These are phyloP conservation scores for Fusarium sp. DNA, from an alignment of 2,329 filamentous ascomycete species.

Conservation along the genomic window DNA sequence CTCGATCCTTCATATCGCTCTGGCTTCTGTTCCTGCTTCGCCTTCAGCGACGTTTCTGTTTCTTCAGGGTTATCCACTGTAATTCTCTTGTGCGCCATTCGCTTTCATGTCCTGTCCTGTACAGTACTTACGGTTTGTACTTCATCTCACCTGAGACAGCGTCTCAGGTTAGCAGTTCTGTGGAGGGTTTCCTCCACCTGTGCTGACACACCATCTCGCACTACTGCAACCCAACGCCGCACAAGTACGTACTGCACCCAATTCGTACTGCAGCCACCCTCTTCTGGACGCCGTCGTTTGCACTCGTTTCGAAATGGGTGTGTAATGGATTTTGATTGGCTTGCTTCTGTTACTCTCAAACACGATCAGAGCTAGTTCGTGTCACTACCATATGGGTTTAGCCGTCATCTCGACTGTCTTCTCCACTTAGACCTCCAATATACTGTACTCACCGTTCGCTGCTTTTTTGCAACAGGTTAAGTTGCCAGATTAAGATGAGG, in stretches of 20 bases:
- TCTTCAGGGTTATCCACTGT: neutral
- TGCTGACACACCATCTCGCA: constrained; percentile 35
- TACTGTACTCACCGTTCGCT: constrained; percentile 2
- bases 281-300: constrained; percentile 39
- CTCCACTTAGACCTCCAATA: neutral
- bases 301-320: constrained; percentile 36
- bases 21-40: constrained; percentile 23
- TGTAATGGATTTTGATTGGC: constrained; percentile 27
- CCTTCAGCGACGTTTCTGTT: constrained; percentile 3
- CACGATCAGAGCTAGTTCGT: constrained; percentile 32
- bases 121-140: neutral
- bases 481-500: neutral
- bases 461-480: neutral
- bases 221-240: constrained; percentile 28
- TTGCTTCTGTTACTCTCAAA: constrained; percentile 24
- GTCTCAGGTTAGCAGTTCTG: constrained; percentile 49
- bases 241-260: constrained; percentile 17
- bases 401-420: constrained; percentile 15
- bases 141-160: constrained; percentile 50
- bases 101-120: neutral
- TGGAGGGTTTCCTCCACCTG: constrained; percentile 40
- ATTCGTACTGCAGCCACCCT: constrained; percentile 34
- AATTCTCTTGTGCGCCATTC: constrained; percentile 6
- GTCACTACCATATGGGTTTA: constrained; percentile 25
- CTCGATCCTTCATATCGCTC: neutral